phyloP scores from a whole-genome alignment of 2,329 filamentous ascomycete genomes.

The Byssothecium circinans region DNA sequence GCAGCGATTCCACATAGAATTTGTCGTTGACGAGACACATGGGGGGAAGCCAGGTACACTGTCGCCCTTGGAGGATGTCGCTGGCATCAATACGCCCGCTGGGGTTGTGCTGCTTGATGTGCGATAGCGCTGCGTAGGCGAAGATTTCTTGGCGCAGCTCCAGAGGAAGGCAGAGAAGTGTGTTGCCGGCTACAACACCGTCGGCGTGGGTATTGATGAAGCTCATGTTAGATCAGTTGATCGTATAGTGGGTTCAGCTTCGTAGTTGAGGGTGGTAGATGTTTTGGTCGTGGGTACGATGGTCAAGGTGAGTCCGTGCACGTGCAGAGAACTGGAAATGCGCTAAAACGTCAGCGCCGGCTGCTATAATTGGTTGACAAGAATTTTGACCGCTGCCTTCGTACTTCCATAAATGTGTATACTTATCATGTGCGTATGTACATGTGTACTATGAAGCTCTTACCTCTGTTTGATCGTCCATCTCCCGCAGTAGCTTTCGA shows the following conservation, averaged over 20 bases:
- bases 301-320: too few species aligned
- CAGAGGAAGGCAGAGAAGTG: conserved; percentile 7
- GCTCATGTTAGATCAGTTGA: neutral
- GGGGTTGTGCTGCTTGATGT: neutral
- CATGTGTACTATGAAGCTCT: too few species aligned
- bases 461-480: too few species aligned
- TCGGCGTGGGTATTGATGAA: conserved; percentile 4
- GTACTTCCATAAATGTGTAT: too few species aligned
- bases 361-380: neutral
- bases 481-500: too few species aligned
- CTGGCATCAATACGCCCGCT: neutral
- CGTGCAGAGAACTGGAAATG: too few species aligned
- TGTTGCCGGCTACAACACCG: conserved; percentile 2
- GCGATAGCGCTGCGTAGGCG: conserved; percentile 1
- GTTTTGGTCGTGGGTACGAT: too few species aligned
- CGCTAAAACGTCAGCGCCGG: neutral
- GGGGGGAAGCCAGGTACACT: conserved; percentile 8
- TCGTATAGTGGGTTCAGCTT: too few species aligned
- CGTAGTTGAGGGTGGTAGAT: too few species aligned
- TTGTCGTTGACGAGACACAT: conserved; percentile 11
- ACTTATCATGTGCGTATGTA: too few species aligned
- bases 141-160: conserved; percentile 12
- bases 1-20: conserved; percentile 10
- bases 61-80: neutral
- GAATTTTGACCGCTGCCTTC: too few species aligned